A percentile compares a stretch with the other conserved stretches of the same genome.
These are phyloP conservation scores for Hyparrhenia diplandra DNA, from an alignment of 176 grass and related monocot genomes.

Conservation along the genomic window DNA sequence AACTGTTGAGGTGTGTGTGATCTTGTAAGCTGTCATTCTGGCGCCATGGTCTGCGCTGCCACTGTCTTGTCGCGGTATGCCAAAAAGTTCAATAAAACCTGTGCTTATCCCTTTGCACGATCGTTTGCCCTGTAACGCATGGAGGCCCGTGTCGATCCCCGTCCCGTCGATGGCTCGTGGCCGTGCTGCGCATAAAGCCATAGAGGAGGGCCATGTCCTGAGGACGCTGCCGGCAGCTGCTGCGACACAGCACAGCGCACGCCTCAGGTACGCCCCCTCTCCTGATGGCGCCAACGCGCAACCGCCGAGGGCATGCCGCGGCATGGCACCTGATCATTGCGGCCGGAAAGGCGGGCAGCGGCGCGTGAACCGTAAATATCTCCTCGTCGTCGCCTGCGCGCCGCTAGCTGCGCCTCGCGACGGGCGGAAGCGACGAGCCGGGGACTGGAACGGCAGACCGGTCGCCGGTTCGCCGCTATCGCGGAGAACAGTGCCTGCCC, in stretches of 20 bases:
- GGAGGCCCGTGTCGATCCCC: not conserved
- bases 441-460: not conserved
- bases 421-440: not conserved
- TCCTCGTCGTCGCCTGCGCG: not conserved
- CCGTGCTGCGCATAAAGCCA: not conserved
- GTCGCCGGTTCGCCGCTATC: not conserved
- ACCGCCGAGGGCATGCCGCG: not conserved
- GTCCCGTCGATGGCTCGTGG: not conserved
- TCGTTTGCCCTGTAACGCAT: not conserved
- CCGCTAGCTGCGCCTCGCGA: conserved; percentile 6
- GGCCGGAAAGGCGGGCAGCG: not conserved
- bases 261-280: not conserved
- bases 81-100: conserved; percentile 16
- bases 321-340: conserved; percentile 5
- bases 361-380: not conserved
- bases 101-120: not conserved
- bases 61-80: not conserved
- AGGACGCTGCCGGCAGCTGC: not conserved
- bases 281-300: not conserved
- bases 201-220: not conserved
- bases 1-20: conserved; percentile 2
- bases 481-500: not conserved
- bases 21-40: conserved; percentile 33
- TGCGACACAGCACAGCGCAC: not conserved
- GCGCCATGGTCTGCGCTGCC: not conserved